phyloP scores from a whole-genome alignment of 2,329 filamentous ascomycete species.

The Claviceps sp. region DNA sequence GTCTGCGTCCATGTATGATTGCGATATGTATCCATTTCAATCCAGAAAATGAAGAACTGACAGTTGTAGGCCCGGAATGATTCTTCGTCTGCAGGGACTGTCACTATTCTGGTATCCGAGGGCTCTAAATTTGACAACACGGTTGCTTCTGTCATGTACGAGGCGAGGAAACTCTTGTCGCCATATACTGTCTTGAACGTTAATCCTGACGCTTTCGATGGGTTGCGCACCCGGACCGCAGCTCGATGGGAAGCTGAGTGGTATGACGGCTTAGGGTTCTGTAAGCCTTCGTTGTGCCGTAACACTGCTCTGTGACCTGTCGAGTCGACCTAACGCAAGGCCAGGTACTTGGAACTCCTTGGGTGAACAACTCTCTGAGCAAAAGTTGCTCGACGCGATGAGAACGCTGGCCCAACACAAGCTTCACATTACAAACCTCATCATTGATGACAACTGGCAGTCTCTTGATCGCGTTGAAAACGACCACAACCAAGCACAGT shows the following conservation, averaged over 20 bases:
- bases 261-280: constrained; percentile 89
- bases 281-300: constrained; percentile 28
- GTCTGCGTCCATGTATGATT: constrained; percentile 51
- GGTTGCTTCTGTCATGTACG: constrained; percentile 72
- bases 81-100: constrained; percentile 35
- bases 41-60: constrained; percentile 6
- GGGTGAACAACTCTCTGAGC: constrained; percentile 68
- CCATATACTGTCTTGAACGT: constrained; percentile 30
- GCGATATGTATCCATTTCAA: not conserved
- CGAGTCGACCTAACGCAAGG: constrained; percentile 7
- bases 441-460: constrained; percentile 98
- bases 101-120: constrained; percentile 55
- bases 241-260: constrained; percentile 68
- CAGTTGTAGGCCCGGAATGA: constrained; percentile 50
- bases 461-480: constrained; percentile 43
- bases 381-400: constrained; percentile 65
- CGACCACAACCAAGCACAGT: constrained; percentile 39
- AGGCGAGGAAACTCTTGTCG: constrained; percentile 49
- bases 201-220: constrained; percentile 31
- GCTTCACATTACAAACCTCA: constrained; percentile 71
- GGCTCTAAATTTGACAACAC: constrained; percentile 62
- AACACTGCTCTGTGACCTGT: not conserved
- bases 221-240: constrained; percentile 34
- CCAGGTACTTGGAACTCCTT: constrained; percentile 83
- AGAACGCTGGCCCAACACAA: constrained; percentile 55